Conservation (phyloP, 1,139 yeast genomes). For the Zygoascus hellenicus region DNA sequence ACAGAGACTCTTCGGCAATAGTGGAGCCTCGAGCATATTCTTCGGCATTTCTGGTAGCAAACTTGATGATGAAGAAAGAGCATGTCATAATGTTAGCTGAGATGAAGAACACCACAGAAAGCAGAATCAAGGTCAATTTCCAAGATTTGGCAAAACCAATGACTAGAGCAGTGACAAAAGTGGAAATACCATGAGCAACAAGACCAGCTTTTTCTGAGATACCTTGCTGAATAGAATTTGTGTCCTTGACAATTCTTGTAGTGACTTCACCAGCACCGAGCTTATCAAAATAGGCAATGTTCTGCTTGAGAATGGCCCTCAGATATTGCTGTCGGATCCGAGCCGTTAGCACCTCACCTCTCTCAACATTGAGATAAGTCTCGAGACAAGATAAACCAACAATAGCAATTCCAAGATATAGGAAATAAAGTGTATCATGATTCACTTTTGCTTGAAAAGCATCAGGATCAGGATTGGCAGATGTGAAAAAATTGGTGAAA, state of each 20-base stretch:
- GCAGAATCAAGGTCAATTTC: constrained; percentile 37
- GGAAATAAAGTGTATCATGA: constrained; percentile 35
- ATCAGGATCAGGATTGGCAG: constrained; percentile 24
- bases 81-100: constrained; percentile 28
- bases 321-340: constrained; percentile 38
- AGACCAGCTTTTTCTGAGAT: constrained; percentile 42
- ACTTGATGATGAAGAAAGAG: constrained; percentile 33
- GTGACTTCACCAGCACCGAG: constrained; percentile 43
- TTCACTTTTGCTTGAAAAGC: constrained; percentile 32
- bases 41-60: constrained; percentile 27
- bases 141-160: constrained; percentile 39
- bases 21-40: constrained; percentile 37
- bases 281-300: constrained; percentile 41
- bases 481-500: constrained; percentile 32
- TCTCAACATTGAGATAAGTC: constrained; percentile 35
- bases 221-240: constrained; percentile 41
- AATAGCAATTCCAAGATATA: constrained; percentile 38
- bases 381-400: constrained; percentile 31
- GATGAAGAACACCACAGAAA: constrained; percentile 35
- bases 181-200: constrained; percentile 35
- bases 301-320: constrained; percentile 37
- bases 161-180: constrained; percentile 38
- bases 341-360: constrained; percentile 40
- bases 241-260: constrained; percentile 41
- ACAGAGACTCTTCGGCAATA: constrained; percentile 40